phyloP scores from a whole-genome alignment of 1,284 basidiomycete species.

The Coniferiporia sulphurascens region DNA sequence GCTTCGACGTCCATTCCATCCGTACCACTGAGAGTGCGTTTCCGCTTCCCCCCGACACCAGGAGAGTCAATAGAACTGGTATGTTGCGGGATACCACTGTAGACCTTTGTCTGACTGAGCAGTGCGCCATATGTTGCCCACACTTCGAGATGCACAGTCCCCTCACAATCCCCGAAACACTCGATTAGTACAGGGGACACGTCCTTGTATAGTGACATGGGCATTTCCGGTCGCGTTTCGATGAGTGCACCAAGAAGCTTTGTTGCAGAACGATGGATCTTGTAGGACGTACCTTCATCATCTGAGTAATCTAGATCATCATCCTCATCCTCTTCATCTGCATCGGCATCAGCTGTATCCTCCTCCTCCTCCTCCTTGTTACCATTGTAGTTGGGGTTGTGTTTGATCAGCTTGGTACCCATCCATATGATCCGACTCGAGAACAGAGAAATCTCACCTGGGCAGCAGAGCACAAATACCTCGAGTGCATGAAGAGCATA shows the following conservation, averaged over 20 bases:
- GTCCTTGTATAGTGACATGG: constrained; percentile 73
- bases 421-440: constrained; percentile 64
- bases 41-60: constrained; percentile 65
- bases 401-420: constrained; percentile 79
- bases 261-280: constrained; percentile 89
- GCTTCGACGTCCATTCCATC: constrained; percentile 63
- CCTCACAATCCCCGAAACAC: constrained; percentile 92
- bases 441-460: constrained; percentile 74
- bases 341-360: constrained; percentile 70
- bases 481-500: constrained; percentile 80
- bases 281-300: constrained; percentile 99
- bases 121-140: constrained; percentile 83
- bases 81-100: constrained; percentile 44
- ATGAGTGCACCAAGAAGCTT: constrained; percentile 86
- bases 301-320: constrained; percentile 80
- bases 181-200: constrained; percentile 87
- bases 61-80: constrained; percentile 43
- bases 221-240: constrained; percentile 82
- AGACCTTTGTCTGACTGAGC: constrained; percentile 78
- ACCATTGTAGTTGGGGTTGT: constrained; percentile 91
- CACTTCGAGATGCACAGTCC: constrained; percentile 91
- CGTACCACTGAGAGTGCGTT: constrained; percentile 51
- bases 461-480: constrained; percentile 77
- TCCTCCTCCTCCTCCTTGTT: constrained; percentile 81
- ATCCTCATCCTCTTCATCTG: constrained; percentile 78